phyloP scores from a whole-genome alignment of 2,329 filamentous ascomycete species.

The Aspergillus vadensis region DNA sequence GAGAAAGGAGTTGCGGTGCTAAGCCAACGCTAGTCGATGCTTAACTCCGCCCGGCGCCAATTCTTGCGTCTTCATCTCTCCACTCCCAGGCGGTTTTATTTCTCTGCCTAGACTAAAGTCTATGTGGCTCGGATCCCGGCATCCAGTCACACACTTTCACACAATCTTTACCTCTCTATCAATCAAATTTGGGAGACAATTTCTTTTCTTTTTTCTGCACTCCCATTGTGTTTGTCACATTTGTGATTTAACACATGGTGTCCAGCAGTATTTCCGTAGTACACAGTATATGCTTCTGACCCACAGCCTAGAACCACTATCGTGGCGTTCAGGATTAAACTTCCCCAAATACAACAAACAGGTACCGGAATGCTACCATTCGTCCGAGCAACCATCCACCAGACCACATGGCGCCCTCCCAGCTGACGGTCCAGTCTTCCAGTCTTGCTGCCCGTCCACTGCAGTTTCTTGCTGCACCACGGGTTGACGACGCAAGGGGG shows the following conservation, averaged over 20 bases:
- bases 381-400: constrained; percentile 5
- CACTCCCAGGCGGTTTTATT: background rate
- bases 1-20: constrained; percentile 7
- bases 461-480: background rate
- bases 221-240: background rate
- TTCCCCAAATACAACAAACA: background rate
- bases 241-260: no score
- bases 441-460: background rate
- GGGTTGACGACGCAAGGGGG: constrained; percentile 8
- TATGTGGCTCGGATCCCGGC: background rate
- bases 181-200: background rate
- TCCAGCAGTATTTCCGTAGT: background rate
- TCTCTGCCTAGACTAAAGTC: background rate
- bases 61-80: background rate
- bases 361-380: constrained; percentile 9
- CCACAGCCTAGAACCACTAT: background rate
- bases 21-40: constrained; percentile 4
- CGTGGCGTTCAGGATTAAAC: background rate
- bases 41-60: constrained; percentile 1
- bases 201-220: background rate
- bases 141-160: background rate
- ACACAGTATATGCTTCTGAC: background rate
- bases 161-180: background rate
- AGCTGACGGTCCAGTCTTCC: background rate
- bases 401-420: constrained; percentile 3